Evolutionary conservation across 495 filamentous ascomycete species (phyloP).

Genomic region (Elasticomyces elasticus): DNA sequence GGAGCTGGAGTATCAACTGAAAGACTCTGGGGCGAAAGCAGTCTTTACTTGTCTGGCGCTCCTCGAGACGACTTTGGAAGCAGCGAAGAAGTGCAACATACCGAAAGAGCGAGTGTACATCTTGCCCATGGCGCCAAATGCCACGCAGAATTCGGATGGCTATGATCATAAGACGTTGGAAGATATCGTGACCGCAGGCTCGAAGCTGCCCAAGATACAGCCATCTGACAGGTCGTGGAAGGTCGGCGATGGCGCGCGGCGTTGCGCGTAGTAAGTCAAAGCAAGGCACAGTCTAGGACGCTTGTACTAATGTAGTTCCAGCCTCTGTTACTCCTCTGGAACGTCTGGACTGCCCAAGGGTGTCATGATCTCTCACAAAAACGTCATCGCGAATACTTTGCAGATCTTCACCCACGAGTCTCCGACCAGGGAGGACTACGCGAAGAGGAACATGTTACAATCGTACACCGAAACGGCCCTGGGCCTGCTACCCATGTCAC

Average conservation of each 20-base stretch:
- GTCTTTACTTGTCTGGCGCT: slow-evolving; percentile 74
- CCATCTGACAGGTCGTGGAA: slow-evolving; percentile 39
- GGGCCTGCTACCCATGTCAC: slow-evolving; percentile 71
- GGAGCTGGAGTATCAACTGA: slow-evolving; percentile 72
- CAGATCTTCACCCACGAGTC: slow-evolving; percentile 51
- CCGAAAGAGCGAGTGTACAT: slow-evolving; percentile 66
- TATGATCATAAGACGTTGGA: slow-evolving; percentile 60
- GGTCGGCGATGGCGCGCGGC: slow-evolving; percentile 63
- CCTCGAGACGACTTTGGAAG: slow-evolving; percentile 58
- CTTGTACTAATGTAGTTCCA: too few species aligned
- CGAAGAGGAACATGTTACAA: slow-evolving; percentile 30
- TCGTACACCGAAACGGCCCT: slow-evolving; percentile 50
- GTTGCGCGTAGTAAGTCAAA: slow-evolving; percentile 76
- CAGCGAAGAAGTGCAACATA: slow-evolving; percentile 55
- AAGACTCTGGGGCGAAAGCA: slow-evolving; percentile 61
- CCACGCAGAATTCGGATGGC: slow-evolving; percentile 38
- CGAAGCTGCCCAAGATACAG: slow-evolving; percentile 38
- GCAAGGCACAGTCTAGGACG: too few species aligned
- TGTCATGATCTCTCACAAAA: slow-evolving; percentile 83
- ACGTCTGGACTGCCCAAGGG: slow-evolving; percentile 92
- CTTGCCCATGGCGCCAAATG: slow-evolving; percentile 52
- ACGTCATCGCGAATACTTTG: slow-evolving; percentile 76
- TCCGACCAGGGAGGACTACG: slow-evolving; percentile 31
- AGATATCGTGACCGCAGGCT: slow-evolving; percentile 58
- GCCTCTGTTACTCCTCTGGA: slow-evolving; percentile 80